Evolutionary conservation across 306 rosid species (phyloP).

Genomic region (Prunus fruticosa): DNA sequence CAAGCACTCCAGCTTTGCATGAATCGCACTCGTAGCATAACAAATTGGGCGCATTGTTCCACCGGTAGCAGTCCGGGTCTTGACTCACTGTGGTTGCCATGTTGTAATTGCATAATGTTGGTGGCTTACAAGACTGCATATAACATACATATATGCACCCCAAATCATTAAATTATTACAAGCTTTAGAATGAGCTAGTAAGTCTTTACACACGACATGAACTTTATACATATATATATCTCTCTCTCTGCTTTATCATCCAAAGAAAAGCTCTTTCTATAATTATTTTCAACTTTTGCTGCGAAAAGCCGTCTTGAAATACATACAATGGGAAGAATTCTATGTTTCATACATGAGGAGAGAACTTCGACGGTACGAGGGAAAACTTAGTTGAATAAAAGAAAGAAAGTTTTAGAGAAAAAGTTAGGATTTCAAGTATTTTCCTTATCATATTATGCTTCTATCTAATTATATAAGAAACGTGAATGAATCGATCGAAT

Average conservation of each 20-base stretch:
- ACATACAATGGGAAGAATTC: background rate
- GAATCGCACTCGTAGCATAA: conserved; percentile 92
- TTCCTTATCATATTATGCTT: no score
- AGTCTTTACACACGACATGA: background rate
- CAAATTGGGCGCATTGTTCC: conserved; percentile 70
- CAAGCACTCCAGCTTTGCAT: conserved; percentile 91
- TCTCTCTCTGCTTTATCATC: background rate
- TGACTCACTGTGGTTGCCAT: conserved; percentile 33
- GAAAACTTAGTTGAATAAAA: no score
- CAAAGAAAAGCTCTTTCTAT: background rate
- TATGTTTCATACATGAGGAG: no score
- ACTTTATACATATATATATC: no score
- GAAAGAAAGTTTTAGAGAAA: no score
- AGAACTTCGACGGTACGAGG: no score
- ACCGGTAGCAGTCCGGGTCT: conserved; percentile 80
- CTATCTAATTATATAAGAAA: no score
- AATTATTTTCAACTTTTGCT: background rate
- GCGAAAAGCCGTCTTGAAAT: background rate
- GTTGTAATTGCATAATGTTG: conserved; percentile 70
- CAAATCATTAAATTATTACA: background rate
- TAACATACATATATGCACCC: background rate
- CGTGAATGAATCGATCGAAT: no score
- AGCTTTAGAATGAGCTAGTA: background rate
- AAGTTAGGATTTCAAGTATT: no score
- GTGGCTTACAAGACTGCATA: conserved; percentile 86